Conservation (phyloP, 495 filamentous ascomycete genomes). For the Aspergillus campestris region DNA sequence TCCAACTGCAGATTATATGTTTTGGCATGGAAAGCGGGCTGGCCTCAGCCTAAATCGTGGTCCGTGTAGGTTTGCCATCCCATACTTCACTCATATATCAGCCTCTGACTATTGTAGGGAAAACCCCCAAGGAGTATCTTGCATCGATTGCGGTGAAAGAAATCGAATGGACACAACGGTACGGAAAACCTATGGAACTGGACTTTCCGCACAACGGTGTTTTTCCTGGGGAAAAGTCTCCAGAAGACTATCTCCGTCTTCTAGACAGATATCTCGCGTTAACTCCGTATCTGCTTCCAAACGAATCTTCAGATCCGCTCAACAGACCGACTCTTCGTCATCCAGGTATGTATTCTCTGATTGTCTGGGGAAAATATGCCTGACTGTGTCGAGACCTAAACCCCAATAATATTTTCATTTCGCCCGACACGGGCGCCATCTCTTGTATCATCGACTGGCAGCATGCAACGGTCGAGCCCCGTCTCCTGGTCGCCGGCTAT, state of each 20-base stretch:
- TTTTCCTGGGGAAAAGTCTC: slow-evolving; percentile 13
- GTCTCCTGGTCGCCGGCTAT: slow-evolving; percentile 12
- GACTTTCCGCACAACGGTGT: slow-evolving; percentile 18
- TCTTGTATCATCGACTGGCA: slow-evolving; percentile 25
- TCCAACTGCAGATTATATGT: slow-evolving; percentile 14
- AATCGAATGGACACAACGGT: slow-evolving; percentile 12
- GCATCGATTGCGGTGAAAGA: too few relatives aligned
- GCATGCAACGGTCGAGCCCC: slow-evolving; percentile 14
- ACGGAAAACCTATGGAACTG: slow-evolving; percentile 10
- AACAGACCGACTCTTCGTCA: too few relatives aligned
- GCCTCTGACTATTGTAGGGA: too few relatives aligned
- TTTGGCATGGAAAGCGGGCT: slow-evolving; percentile 16
- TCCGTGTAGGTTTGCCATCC: too few relatives aligned
- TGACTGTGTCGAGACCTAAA: slow-evolving; percentile 9
- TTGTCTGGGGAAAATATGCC: not conserved
- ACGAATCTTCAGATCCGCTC: too few relatives aligned
- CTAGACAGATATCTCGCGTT: slow-evolving; percentile 15
- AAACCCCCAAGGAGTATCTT: too few relatives aligned
- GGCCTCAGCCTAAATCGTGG: slow-evolving; percentile 3
- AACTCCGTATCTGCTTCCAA: slow-evolving; percentile 15
- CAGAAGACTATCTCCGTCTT: slow-evolving; percentile 10
- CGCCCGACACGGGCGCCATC: slow-evolving; percentile 12
- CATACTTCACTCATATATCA: too few relatives aligned
- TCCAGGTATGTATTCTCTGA: slow-evolving; percentile 8
- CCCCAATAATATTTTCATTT: slow-evolving; percentile 18